A percentile compares a stretch with the other conserved stretches of the same genome.
These are phyloP conservation scores for Hansenula lynferdii DNA, from an alignment of 1,139 yeast species.

Conservation along the genomic window DNA sequence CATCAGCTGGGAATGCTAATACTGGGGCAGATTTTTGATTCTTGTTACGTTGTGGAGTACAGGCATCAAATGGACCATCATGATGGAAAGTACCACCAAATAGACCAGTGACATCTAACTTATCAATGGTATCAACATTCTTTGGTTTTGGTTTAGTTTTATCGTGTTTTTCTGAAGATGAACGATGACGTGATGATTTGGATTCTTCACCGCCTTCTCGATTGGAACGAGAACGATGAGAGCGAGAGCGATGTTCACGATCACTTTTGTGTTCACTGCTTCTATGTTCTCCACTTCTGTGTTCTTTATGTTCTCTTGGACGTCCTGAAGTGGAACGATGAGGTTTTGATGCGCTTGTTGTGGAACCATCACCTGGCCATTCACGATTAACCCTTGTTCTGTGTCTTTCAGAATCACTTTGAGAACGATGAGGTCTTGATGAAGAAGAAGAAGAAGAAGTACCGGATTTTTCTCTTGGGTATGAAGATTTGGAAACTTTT, in stretches of 20 bases:
- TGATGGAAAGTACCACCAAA: slow-evolving; percentile 97
- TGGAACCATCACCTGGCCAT: slow-evolving; percentile 12
- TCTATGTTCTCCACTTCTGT: no score
- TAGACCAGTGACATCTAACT: slow-evolving; percentile 90
- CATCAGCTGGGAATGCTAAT: slow-evolving; percentile 90
- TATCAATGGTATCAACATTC: slow-evolving; percentile 87
- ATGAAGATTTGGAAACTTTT: slow-evolving; percentile 36
- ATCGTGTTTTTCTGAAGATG: slow-evolving; percentile 1
- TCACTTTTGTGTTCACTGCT: slow-evolving; percentile 2
- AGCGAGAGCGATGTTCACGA: slow-evolving; percentile 2
- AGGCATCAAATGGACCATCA: slow-evolving; percentile 98
- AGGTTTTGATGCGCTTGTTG: slow-evolving; percentile 1
- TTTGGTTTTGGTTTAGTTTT: slow-evolving; percentile 26
- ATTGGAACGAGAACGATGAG: no score
- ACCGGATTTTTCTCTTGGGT: slow-evolving; percentile 47
- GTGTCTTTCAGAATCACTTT: slow-evolving; percentile 14
- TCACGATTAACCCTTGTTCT: slow-evolving; percentile 15
- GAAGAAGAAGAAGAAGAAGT: slow-evolving; percentile 6
- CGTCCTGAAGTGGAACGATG: slow-evolving; percentile 2
- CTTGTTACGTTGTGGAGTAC: slow-evolving; percentile 93
- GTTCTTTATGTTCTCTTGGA: no score
- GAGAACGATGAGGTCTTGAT: slow-evolving; percentile 9
- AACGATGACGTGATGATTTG: neutral
- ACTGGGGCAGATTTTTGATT: slow-evolving; percentile 83
- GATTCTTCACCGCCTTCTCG: no score